Base-by-base conservation (phyloP, 1,284 basidiomycete genomes). In the Anthracocystis walkeri region DNA sequence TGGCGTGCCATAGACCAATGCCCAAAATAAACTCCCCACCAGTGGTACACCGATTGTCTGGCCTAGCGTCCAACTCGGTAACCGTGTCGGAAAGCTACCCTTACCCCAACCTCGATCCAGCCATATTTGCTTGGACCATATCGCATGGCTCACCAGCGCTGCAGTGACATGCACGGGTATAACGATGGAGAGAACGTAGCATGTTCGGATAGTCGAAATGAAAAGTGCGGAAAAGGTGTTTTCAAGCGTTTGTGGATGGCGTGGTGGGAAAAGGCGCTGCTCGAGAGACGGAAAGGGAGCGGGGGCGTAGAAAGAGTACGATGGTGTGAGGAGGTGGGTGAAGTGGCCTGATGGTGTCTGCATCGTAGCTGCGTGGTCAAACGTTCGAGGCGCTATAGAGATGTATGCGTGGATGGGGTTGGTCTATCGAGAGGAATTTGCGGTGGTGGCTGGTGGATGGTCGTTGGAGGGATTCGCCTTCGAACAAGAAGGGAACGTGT, bases 1-100 rank as follows among this genome's bases (percentile, higher is more conserved):
- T 6, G 69, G 69, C 1, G 60, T 57, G 0, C 69, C 69, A 23
- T 72, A 72, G 23, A 66, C 64, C 7, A 63, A 12, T 8, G 69
- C 69, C 69, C 69, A 72, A 16, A 72, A 64, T n/a, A 72, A 12
- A 29, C 64, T 63, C 1, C 59, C 60, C 12, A 72, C 35, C 11
- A 72, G 1, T n/a, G 64, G 69, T 4, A 72, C 50, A 0, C 25
- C 41, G 2, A 72, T 4, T 40, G 69, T 66, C 46, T 67, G 69
- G 2, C 59, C 60, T 12, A 59, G 4, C 3, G 45, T 29, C 59
- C 60, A 67, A 2, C 29, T 53, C 4, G 69, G 64, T 33, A 66
- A 7, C 18, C 69, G 35, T 1, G 55, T 56, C 12, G 64, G 69
- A 38, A 66, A 72, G 2, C 0, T 18, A 2, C 48, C 49, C 11